Percentiles rank a stretch among this genome's conserved stretches.
These are phyloP conservation scores for Albatrellus ellisii DNA, from an alignment of 768 basidiomycete species.

Conservation along the genomic window DNA sequence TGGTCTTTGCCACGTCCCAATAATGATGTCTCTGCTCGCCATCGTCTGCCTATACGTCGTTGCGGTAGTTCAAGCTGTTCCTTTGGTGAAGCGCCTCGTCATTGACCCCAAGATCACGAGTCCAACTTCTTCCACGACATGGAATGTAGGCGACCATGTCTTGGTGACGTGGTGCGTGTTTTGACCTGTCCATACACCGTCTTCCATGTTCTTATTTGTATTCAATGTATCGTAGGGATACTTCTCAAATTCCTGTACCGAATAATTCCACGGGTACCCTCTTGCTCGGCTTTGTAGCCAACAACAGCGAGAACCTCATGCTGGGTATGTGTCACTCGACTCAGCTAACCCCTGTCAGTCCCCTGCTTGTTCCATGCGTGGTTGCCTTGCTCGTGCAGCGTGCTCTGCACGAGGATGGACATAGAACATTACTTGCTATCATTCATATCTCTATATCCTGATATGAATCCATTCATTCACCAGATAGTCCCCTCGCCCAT, in stretches of 20 bases:
- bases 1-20: neutral
- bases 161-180: slow-evolving; percentile 29
- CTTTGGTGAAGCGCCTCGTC: slow-evolving; percentile 7
- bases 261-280: slow-evolving; percentile 26
- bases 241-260: slow-evolving; percentile 25
- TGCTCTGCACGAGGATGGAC: neutral
- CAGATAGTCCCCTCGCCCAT: slow-evolving; percentile 22
- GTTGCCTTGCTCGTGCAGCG: neutral
- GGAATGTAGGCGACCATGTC: slow-evolving; percentile 25
- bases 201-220: neutral
- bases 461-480: slow-evolving; percentile 1
- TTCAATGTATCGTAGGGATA: slow-evolving; percentile 10
- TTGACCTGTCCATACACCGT: neutral
- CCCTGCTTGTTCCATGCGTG: neutral
- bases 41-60: slow-evolving; percentile 3
- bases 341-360: neutral
- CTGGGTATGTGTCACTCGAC: slow-evolving; percentile 26
- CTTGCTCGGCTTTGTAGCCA: slow-evolving; percentile 30
- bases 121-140: slow-evolving; percentile 22
- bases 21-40: slow-evolving; percentile 1
- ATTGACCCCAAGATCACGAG: slow-evolving; percentile 25
- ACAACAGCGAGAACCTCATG: slow-evolving; percentile 29
- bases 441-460: neutral
- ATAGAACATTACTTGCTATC: neutral
- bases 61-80: slow-evolving; percentile 7